Conservation (phyloP, 2,329 filamentous ascomycete genomes). For the Colletotrichum horii region DNA sequence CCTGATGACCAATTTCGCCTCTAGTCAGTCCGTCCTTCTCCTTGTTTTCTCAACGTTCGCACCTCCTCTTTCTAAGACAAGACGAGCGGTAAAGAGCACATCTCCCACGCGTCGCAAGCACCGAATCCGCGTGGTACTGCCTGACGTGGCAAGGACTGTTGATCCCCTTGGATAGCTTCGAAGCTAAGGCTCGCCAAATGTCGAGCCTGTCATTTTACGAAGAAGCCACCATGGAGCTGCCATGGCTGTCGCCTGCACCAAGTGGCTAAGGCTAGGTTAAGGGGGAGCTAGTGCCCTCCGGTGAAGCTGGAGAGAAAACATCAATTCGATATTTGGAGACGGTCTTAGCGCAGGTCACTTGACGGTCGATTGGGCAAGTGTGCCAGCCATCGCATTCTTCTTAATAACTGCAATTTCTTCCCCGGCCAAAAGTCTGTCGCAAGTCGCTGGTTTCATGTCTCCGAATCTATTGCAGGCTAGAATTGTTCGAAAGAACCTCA, state of each 20-base stretch:
- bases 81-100: not conserved
- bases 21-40: not conserved
- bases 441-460: not conserved
- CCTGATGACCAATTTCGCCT: not conserved
- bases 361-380: not conserved
- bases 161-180: not conserved
- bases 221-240: not conserved
- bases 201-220: not conserved
- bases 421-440: not conserved
- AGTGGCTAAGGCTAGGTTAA: slow-evolving; percentile 2
- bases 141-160: slow-evolving; percentile 18
- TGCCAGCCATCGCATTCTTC: not conserved
- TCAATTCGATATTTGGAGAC: not conserved
- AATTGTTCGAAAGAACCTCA: not conserved
- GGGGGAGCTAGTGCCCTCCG: not conserved
- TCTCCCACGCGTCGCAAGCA: not conserved
- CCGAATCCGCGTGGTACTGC: not conserved
- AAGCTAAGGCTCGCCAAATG: not conserved
- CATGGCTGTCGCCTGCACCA: not conserved
- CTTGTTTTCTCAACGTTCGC: not conserved
- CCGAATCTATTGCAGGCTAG: not conserved
- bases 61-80: not conserved
- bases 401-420: not conserved
- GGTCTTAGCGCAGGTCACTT: slow-evolving; percentile 17
- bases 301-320: slow-evolving; percentile 1